Evolutionary conservation across 1,284 basidiomycete genomes (phyloP).

Genomic region (Hypsizygus ulmarius): DNA sequence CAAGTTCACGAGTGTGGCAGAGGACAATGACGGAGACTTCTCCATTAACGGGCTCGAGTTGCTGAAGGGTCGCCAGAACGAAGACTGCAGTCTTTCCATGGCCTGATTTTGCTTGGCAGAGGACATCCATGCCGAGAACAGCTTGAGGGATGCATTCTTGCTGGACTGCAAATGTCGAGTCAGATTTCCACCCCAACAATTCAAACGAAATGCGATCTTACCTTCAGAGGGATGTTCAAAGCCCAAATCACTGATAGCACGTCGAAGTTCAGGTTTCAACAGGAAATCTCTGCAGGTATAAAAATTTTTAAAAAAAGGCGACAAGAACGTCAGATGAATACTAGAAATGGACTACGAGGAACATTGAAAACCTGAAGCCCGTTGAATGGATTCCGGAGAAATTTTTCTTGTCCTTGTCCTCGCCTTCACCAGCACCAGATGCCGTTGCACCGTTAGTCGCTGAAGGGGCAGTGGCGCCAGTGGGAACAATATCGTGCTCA

Average conservation of each 20-base stretch:
- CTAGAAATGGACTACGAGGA: background rate
- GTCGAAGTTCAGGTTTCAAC: conserved; percentile 94
- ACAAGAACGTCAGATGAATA: conserved; percentile 11
- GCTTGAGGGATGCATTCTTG: conserved; percentile 99
- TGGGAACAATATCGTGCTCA: conserved; percentile 82
- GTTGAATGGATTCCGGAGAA: conserved; percentile 98
- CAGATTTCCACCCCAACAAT: background rate
- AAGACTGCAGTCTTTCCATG: conserved; percentile 99
- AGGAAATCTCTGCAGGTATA: conserved; percentile 79
- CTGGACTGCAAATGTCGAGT: conserved; percentile 66
- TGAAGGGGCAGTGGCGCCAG: conserved; percentile 50
- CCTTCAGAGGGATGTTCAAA: conserved; percentile 99
- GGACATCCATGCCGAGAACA: conserved; percentile 98
- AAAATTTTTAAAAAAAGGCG: conserved; percentile 10
- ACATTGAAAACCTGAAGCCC: conserved; percentile 74
- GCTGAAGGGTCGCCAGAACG: conserved; percentile 96
- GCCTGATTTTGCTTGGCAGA: conserved; percentile 99
- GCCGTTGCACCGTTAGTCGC: conserved; percentile 51
- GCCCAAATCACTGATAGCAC: conserved; percentile 97
- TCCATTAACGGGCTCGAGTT: conserved; percentile 97
- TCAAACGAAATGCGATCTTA: conserved; percentile 34
- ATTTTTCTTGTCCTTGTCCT: conserved; percentile 92
- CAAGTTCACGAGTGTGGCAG: conserved; percentile 98
- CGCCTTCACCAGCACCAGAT: conserved; percentile 56
- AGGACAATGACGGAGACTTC: conserved; percentile 97